These are phyloP conservation scores for Beta vulgaris DNA, from an alignment of 148 eudicot genomes.

Conservation along the genomic window DNA sequence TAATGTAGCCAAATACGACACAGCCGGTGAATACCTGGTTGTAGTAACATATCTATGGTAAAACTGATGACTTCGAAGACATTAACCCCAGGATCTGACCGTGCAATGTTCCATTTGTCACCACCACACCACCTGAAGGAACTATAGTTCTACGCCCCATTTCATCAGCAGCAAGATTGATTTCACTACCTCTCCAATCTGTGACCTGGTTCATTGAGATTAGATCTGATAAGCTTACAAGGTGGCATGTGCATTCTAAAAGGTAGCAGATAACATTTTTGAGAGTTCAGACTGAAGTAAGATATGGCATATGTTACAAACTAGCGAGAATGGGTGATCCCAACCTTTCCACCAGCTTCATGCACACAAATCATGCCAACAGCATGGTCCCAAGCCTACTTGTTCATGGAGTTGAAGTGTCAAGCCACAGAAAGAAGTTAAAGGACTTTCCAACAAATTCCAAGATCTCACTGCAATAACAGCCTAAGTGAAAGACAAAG, in stretches of 20 bases:
- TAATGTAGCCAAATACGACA: background rate
- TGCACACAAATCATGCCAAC: constrained; percentile 89
- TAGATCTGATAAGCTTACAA: background rate
- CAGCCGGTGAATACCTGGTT: constrained; percentile 23
- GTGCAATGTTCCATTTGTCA: constrained; percentile 61
- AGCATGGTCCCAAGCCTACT: constrained; percentile 93
- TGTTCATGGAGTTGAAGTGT: constrained; percentile 18
- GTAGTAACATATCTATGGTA: constrained; percentile 21
- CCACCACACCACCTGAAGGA: constrained; percentile 86
- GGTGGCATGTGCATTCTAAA: background rate
- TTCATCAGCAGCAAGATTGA: constrained; percentile 76
- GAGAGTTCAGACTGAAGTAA: background rate
- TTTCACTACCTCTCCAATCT: constrained; percentile 75
- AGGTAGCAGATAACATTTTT: background rate
- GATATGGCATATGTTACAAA: background rate
- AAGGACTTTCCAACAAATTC: background rate
- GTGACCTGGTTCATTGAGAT: constrained; percentile 51
- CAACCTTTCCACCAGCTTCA: constrained; percentile 97
- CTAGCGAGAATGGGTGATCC: background rate
- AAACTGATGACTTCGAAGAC: constrained; percentile 41
- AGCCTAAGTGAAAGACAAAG: background rate
- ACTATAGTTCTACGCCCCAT: constrained; percentile 55
- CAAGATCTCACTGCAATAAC: background rate
- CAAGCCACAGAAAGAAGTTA: background rate
- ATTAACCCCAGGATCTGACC: constrained; percentile 53